phyloP scores from a whole-genome alignment of 2,329 filamentous ascomycete species.

The Fonsecaea erecta region DNA sequence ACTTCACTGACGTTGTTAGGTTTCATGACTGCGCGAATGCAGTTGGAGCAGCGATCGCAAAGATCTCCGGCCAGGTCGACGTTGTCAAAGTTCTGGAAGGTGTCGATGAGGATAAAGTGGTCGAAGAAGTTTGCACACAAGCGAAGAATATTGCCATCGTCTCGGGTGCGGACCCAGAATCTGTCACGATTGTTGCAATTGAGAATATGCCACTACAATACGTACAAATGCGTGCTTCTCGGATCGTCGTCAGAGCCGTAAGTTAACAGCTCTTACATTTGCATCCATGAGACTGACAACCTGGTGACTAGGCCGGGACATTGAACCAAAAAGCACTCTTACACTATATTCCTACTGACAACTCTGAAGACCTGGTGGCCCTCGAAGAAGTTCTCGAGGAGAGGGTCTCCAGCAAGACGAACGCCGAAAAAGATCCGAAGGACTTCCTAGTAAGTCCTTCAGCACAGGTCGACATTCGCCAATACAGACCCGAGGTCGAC shows the following conservation, averaged over 20 bases:
- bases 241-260: conserved; percentile 46
- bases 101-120: conserved; percentile 36
- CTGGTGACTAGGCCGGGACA: conserved; percentile 6
- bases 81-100: conserved; percentile 49
- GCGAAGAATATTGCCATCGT: conserved; percentile 31
- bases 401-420: conserved; percentile 17
- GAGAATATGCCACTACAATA: conserved; percentile 47
- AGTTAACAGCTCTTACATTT: background rate
- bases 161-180: conserved; percentile 24
- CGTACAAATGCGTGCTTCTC: conserved; percentile 40
- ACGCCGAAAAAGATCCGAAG: conserved; percentile 17
- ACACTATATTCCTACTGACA: conserved; percentile 17
- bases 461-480: conserved; percentile 40
- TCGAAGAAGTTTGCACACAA: conserved; percentile 35
- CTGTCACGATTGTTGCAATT: conserved; percentile 41
- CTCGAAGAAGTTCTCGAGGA: conserved; percentile 49
- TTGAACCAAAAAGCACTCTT: conserved; percentile 17
- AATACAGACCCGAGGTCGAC: conserved; percentile 42
- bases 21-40: conserved; percentile 64
- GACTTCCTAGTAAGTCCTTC: conserved; percentile 33
- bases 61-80: conserved; percentile 59
- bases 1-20: background rate
- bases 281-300: background rate
- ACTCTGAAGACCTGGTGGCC: conserved; percentile 46
- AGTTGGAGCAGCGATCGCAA: conserved; percentile 64